Evolutionary conservation across 495 filamentous ascomycete genomes (phyloP).

Genomic region (Platismatia glauca): DNA sequence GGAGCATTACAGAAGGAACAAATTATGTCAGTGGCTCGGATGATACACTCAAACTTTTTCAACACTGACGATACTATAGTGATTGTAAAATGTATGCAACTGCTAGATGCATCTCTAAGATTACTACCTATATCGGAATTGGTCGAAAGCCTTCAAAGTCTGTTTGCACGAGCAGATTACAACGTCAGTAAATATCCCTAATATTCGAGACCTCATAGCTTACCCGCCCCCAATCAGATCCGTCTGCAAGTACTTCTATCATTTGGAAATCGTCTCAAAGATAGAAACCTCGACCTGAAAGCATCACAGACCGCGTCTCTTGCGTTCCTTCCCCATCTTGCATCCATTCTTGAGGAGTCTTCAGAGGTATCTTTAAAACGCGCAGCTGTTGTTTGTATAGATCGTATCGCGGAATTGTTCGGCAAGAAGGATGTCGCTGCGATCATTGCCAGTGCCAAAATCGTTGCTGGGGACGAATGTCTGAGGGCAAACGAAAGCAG

Average conservation of each 20-base stretch:
- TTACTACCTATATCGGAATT: constrained; percentile 77
- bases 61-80: constrained; percentile 24
- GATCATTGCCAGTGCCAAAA: constrained; percentile 53
- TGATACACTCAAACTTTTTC: neutral
- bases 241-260: constrained; percentile 72
- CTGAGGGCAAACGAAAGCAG: constrained; percentile 62
- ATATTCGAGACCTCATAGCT: neutral
- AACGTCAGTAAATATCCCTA: constrained; percentile 28
- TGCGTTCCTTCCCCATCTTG: constrained; percentile 68
- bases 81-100: constrained; percentile 54
- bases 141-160: constrained; percentile 67
- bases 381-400: constrained; percentile 75
- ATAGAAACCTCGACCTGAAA: constrained; percentile 55
- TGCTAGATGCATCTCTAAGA: constrained; percentile 64
- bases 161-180: constrained; percentile 63
- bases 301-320: constrained; percentile 60
- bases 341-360: constrained; percentile 61
- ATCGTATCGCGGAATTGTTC: constrained; percentile 83
- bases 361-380: constrained; percentile 65
- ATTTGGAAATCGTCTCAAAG: constrained; percentile 63
- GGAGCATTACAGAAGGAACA: constrained; percentile 50
- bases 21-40: constrained; percentile 26
- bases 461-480: constrained; percentile 66
- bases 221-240: constrained; percentile 32
- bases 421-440: constrained; percentile 74